These are phyloP conservation scores for Akanthomyces dipterigenus DNA, from an alignment of 2,329 filamentous ascomycete species.

Conservation along the genomic window DNA sequence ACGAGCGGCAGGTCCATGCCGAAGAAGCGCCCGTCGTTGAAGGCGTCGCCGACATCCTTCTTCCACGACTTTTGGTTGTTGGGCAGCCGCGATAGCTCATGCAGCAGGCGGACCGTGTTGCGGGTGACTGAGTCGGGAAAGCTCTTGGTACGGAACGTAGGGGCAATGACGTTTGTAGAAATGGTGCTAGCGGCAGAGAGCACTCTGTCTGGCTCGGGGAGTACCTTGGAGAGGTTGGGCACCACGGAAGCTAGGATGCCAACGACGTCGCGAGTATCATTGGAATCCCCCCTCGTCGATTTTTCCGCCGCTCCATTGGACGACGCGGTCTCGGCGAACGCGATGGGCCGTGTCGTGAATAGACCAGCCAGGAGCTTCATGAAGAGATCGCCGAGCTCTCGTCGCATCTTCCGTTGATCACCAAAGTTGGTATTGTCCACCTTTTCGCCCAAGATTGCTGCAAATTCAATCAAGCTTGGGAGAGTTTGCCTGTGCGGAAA, in stretches of 20 bases:
- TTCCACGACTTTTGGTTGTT: conserved; percentile 86
- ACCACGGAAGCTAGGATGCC: conserved; percentile 72
- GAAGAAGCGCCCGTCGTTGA: conserved; percentile 86
- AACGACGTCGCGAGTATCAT: conserved; percentile 67
- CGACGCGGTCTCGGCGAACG: conserved; percentile 52
- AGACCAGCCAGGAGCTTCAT: conserved; percentile 83
- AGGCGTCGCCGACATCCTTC: conserved; percentile 85
- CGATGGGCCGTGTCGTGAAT: conserved; percentile 80
- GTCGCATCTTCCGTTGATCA: conserved; percentile 85
- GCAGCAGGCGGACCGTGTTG: conserved; percentile 64
- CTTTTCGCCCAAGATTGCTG: conserved; percentile 84
- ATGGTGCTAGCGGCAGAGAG: conserved; percentile 71
- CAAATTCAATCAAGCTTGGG: conserved; percentile 79
- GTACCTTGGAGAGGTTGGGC: conserved; percentile 71
- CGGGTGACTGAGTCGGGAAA: conserved; percentile 81
- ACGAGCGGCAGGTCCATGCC: conserved; percentile 59
- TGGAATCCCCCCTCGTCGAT: conserved; percentile 28
- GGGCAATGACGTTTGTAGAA: conserved; percentile 74
- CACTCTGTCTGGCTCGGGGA: conserved; percentile 81
- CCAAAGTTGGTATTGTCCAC: conserved; percentile 97
- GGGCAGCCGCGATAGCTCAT: conserved; percentile 68
- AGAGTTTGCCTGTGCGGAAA: conserved; percentile 91
- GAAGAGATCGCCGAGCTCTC: conserved; percentile 85
- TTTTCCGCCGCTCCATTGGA: conserved; percentile 32
- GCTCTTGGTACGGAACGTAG: conserved; percentile 71